Evolutionary conservation across 805 yeast genomes (phyloP).

Genomic region (Spathaspora hagerdaliae): DNA sequence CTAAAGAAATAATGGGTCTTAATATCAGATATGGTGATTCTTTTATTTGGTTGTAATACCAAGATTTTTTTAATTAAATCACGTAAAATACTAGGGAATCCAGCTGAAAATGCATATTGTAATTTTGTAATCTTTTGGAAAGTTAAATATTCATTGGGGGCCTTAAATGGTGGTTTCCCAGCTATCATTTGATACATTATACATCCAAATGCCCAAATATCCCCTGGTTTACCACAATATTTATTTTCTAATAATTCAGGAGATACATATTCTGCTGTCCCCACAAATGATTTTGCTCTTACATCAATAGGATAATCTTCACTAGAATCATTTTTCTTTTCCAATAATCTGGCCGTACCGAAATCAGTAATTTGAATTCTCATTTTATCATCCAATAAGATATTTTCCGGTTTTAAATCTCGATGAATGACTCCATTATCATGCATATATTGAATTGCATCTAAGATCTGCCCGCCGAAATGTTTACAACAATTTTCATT

Average conservation of each 20-base stretch:
- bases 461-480: conserved; percentile 70
- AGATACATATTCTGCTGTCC: conserved; percentile 81
- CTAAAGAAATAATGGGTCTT: conserved; percentile 71
- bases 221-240: conserved; percentile 59
- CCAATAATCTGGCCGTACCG: conserved; percentile 76
- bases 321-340: conserved; percentile 41
- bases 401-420: conserved; percentile 82
- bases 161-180: conserved; percentile 76
- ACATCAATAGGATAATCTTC: conserved; percentile 62
- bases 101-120: conserved; percentile 72
- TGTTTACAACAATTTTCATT: conserved; percentile 66
- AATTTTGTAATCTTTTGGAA: conserved; percentile 78
- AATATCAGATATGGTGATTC: conserved; percentile 56
- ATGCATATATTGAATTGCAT: conserved; percentile 71
- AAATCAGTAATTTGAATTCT: conserved; percentile 74
- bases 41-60: conserved; percentile 63
- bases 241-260: conserved; percentile 76
- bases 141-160: conserved; percentile 74
- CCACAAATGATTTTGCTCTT: conserved; percentile 77
- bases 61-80: conserved; percentile 66
- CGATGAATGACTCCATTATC: conserved; percentile 73
- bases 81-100: conserved; percentile 54
- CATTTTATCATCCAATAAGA: conserved; percentile 56
- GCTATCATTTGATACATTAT: conserved; percentile 60
- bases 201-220: conserved; percentile 62